Evolutionary conservation across 805 yeast genomes (phyloP).

Genomic region (Zygosaccharomyces gambellarensis): DNA sequence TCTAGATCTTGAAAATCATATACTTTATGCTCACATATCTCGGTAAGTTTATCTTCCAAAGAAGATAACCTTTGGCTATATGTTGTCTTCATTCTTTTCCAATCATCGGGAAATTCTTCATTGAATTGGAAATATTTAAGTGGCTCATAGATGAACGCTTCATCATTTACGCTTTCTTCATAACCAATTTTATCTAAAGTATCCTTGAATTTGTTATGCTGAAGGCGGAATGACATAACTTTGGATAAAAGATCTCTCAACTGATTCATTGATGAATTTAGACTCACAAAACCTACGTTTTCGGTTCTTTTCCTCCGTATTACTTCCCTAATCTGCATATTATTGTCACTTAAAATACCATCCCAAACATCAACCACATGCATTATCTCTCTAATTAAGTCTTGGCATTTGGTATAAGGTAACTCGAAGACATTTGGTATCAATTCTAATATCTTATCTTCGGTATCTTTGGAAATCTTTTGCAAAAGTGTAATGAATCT

Average conservation of each 20-base stretch:
- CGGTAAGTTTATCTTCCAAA: slow-evolving; percentile 45
- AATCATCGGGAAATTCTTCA: background rate
- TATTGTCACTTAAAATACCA: slow-evolving; percentile 55
- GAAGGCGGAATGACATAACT: slow-evolving; percentile 43
- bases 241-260: slow-evolving; percentile 43
- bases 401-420: slow-evolving; percentile 39
- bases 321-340: slow-evolving; percentile 65
- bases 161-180: slow-evolving; percentile 27
- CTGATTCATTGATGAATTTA: slow-evolving; percentile 42
- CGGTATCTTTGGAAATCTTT: slow-evolving; percentile 55
- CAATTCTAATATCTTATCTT: slow-evolving; percentile 39
- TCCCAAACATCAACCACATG: slow-evolving; percentile 51
- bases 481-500: slow-evolving; percentile 66
- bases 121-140: slow-evolving; percentile 39
- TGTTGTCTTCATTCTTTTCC: slow-evolving; percentile 39
- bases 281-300: slow-evolving; percentile 58
- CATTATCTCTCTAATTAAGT: slow-evolving; percentile 20
- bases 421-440: slow-evolving; percentile 44
- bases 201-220: slow-evolving; percentile 47
- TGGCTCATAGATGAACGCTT: slow-evolving; percentile 41
- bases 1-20: slow-evolving; percentile 37
- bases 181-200: slow-evolving; percentile 32
- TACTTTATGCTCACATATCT: slow-evolving; percentile 38
- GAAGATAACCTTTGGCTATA: slow-evolving; percentile 42
- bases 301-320: slow-evolving; percentile 63